Conservation (phyloP, 2,329 filamentous ascomycete genomes). For the Monosporascus ibericus region DNA sequence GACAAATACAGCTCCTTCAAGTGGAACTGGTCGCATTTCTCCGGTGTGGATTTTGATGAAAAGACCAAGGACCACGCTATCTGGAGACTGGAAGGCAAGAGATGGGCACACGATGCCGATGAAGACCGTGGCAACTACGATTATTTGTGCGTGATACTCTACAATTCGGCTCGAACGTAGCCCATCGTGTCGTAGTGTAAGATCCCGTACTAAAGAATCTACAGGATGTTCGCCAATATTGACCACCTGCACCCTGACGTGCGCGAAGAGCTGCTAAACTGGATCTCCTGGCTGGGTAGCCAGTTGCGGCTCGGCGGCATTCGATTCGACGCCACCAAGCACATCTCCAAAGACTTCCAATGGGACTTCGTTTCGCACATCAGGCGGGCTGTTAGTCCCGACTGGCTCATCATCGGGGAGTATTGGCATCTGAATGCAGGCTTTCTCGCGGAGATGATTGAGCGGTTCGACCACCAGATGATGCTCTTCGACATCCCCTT, state of each 20-base stretch:
- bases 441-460: conserved; percentile 45
- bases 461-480: conserved; percentile 41
- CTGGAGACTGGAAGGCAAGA: conserved; percentile 53
- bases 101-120: conserved; percentile 46
- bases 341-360: conserved; percentile 23
- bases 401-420: conserved; percentile 61
- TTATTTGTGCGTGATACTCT: neutral
- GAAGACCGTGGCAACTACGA: conserved; percentile 51
- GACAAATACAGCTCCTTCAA: conserved; percentile 53
- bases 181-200: too few species aligned
- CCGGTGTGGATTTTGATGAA: conserved; percentile 60
- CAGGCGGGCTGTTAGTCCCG: conserved; percentile 27
- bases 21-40: conserved; percentile 62
- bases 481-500: conserved; percentile 61
- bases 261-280: conserved; percentile 19
- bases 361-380: conserved; percentile 19
- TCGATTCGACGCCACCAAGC: conserved; percentile 27
- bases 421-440: conserved; percentile 49
- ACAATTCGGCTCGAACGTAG: neutral
- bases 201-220: too few species aligned
- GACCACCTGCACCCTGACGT: conserved; percentile 25
- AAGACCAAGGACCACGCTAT: conserved; percentile 48
- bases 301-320: conserved; percentile 23
- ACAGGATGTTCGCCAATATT: conserved; percentile 27
- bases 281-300: conserved; percentile 21